phyloP scores from a whole-genome alignment of 2,329 filamentous ascomycete species.

The Neodidymelliopsis sp. region DNA sequence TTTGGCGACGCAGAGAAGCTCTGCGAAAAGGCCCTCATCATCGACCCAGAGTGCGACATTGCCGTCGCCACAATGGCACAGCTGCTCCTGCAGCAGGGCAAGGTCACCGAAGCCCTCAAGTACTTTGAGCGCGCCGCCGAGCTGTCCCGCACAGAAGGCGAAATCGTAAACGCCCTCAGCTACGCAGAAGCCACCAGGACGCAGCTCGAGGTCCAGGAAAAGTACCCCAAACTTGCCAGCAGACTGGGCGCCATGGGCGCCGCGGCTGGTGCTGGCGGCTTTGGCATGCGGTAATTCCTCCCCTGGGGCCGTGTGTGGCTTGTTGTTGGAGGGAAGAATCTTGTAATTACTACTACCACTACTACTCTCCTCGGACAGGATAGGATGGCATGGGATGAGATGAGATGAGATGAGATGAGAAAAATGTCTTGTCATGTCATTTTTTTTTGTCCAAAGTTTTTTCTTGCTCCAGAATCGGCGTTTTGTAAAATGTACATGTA shows the following conservation, averaged over 20 bases:
- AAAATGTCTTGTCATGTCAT: no score
- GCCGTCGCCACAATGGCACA: conserved; percentile 99
- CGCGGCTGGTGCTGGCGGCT: conserved; percentile 36
- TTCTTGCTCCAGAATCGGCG: no score
- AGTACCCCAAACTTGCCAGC: conserved; percentile 60
- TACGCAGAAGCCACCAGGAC: conserved; percentile 97
- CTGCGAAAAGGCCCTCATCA: conserved; percentile 96
- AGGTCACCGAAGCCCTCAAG: conserved; percentile 91
- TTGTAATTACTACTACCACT: conserved; percentile 19
- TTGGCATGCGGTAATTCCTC: conserved; percentile 42
- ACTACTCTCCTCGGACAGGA: conserved; percentile 4
- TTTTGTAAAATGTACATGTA: conserved; percentile 20
- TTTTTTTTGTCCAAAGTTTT: no score
- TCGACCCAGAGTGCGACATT: conserved; percentile 98
- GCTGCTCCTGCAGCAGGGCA: conserved; percentile 94
- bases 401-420: no score
- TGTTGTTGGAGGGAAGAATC: conserved; percentile 2
- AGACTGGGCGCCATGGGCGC: conserved; percentile 57
- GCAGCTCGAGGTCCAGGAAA: conserved; percentile 77
- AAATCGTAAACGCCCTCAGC: conserved; percentile 94
- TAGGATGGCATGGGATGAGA: no score
- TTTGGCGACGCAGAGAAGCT: conserved; percentile 93
- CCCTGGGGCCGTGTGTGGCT: no score
- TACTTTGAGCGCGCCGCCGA: conserved; percentile 98
- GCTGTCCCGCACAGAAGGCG: conserved; percentile 89